A percentile compares a stretch with the other conserved stretches of the same genome.
Conservation (phyloP, 2,329 filamentous ascomycete species). For the Reticulascus tulasneorum region DNA sequence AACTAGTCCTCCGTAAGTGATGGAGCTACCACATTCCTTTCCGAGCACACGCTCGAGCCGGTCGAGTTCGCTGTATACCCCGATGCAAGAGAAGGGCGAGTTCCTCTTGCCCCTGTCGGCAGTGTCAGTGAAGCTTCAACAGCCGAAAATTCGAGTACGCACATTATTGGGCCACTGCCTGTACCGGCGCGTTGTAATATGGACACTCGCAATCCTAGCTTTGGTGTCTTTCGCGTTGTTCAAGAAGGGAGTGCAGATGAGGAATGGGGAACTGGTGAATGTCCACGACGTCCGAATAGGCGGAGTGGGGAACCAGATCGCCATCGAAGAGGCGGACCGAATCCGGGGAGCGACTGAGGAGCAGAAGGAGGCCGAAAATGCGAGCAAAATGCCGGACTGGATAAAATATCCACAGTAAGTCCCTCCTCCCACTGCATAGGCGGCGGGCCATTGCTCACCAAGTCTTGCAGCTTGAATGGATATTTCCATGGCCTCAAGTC, state of each 20-base stretch:
- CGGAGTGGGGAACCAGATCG: slow-evolving; percentile 8
- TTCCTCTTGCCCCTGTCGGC: slow-evolving; percentile 12
- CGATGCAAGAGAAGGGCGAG: slow-evolving; percentile 11
- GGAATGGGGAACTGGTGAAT: slow-evolving; percentile 18
- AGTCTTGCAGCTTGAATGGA: slow-evolving; percentile 60
- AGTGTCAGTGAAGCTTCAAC: slow-evolving; percentile 11
- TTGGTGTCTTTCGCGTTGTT: slow-evolving; percentile 38
- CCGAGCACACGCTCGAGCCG: slow-evolving; percentile 15
- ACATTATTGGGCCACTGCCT: slow-evolving; percentile 47
- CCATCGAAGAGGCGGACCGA: slow-evolving; percentile 10
- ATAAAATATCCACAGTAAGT: slow-evolving; percentile 40
- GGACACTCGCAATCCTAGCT: slow-evolving; percentile 38
- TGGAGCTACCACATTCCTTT: slow-evolving; percentile 16
- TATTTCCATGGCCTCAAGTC: slow-evolving; percentile 77
- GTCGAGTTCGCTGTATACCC: slow-evolving; percentile 12
- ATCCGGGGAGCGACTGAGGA: slow-evolving; percentile 33
- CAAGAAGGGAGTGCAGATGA: slow-evolving; percentile 22
- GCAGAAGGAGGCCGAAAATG: slow-evolving; percentile 23
- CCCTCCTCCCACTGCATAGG: not conserved
- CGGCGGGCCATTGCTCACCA: slow-evolving; percentile 9
- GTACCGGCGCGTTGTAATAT: slow-evolving; percentile 49
- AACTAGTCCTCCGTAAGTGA: slow-evolving; percentile 11
- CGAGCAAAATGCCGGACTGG: slow-evolving; percentile 31
- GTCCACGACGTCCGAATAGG: slow-evolving; percentile 15
- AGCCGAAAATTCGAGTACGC: slow-evolving; percentile 35